Percentiles rank a stretch among this genome's conserved stretches.
Conservation (phyloP, 371 early-diverging fungal species). For the Lichtheimia corymbifera region DNA sequence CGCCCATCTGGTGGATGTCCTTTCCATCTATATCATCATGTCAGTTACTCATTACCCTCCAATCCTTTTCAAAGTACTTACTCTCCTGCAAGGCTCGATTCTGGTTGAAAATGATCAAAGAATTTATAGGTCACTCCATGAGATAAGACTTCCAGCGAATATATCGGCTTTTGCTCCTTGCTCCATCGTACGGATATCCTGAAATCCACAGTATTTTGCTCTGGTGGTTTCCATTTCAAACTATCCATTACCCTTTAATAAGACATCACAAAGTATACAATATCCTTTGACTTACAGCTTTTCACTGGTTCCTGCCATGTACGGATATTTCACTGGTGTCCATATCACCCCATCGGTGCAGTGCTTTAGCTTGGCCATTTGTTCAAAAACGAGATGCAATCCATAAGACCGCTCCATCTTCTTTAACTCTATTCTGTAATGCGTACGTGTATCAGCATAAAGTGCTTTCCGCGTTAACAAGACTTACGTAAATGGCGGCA, state of each 20-base stretch:
- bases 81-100: constrained; percentile 52
- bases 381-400: constrained; percentile 58
- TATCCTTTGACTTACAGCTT: constrained; percentile 47
- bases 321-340: constrained; percentile 77
- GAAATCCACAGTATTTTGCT: constrained; percentile 86
- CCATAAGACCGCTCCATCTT: constrained; percentile 67
- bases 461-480: background rate
- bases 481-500: constrained; percentile 68
- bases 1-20: constrained; percentile 64
- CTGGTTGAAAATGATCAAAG: constrained; percentile 70
- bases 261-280: too few relatives aligned
- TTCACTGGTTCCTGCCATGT: constrained; percentile 67
- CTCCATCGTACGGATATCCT: constrained; percentile 58
- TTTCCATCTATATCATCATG: constrained; percentile 56
- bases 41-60: background rate
- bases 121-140: constrained; percentile 58
- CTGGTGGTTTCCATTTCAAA: constrained; percentile 92
- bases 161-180: constrained; percentile 68
- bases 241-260: constrained; percentile 29
- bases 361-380: constrained; percentile 71
- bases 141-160: constrained; percentile 57
- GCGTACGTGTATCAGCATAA: background rate
- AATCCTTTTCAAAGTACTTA: constrained; percentile 27
- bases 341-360: constrained; percentile 90
- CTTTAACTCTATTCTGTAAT: constrained; percentile 54